Conservation (phyloP, 768 basidiomycete species). For the Boletus huronensis region DNA sequence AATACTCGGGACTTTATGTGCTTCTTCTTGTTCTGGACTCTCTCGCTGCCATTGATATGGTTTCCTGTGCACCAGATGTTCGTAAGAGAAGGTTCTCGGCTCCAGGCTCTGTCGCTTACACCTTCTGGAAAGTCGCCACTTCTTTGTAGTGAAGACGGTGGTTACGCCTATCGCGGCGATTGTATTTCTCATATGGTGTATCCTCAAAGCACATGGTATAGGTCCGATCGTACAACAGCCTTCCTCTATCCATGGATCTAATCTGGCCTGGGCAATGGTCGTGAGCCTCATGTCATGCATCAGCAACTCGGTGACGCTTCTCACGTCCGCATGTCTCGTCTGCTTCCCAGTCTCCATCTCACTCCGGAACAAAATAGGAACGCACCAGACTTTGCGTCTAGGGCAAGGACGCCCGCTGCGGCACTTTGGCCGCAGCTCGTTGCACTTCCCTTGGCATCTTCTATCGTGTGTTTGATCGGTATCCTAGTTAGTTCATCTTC, state of each 20-base stretch:
- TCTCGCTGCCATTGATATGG: constrained; percentile 77
- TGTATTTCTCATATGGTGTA: constrained; percentile 74
- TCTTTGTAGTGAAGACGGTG: constrained; percentile 77
- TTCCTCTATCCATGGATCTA: constrained; percentile 58
- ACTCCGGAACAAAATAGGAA: constrained; percentile 41
- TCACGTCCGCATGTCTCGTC: constrained; percentile 45
- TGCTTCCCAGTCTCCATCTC: constrained; percentile 13
- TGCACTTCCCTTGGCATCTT: constrained; percentile 69
- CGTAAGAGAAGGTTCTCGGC: constrained; percentile 24
- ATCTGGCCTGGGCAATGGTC: constrained; percentile 75
- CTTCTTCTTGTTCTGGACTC: constrained; percentile 86
- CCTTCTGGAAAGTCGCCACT: constrained; percentile 51
- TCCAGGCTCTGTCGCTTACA: constrained; percentile 1
- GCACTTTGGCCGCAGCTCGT: constrained; percentile 66
- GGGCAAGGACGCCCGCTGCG: constrained; percentile 51
- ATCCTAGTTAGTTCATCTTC: constrained; percentile 81
- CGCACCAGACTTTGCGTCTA: constrained; percentile 75
- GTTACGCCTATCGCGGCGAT: constrained; percentile 68
- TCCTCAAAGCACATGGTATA: constrained; percentile 72
- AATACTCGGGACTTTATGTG: constrained; percentile 72
- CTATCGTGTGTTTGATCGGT: constrained; percentile 72
- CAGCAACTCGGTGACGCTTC: constrained; percentile 73
- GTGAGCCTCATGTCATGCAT: constrained; percentile 72
- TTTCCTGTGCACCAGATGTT: constrained; percentile 81
- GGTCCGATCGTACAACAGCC: constrained; percentile 71